Conservation (phyloP, 768 basidiomycete genomes). For the Boletus edulis region DNA sequence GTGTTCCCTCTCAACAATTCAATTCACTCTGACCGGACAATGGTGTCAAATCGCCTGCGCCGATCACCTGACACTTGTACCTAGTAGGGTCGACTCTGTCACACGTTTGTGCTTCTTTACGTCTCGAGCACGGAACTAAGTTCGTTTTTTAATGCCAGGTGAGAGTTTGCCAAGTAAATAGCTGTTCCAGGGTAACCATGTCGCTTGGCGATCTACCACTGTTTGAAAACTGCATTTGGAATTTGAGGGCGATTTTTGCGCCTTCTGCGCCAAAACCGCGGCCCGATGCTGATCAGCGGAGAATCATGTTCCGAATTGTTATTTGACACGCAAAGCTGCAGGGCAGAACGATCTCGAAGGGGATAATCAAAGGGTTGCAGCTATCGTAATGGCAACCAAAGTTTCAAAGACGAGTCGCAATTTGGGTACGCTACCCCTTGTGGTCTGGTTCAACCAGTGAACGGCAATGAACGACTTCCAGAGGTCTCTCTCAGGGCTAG, state of each 20-base stretch:
- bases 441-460: background rate
- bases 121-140: background rate
- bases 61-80: background rate
- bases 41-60: background rate
- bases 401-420: conserved; percentile 8
- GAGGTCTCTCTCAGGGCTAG: no score
- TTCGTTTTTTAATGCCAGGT: background rate
- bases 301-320: background rate
- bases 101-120: background rate
- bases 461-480: background rate
- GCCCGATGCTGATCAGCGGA: background rate
- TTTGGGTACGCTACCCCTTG: background rate
- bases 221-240: no score
- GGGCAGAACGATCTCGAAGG: background rate
- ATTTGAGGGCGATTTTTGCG: background rate
- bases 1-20: background rate
- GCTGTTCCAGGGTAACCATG: background rate
- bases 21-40: background rate
- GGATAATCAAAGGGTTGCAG: background rate
- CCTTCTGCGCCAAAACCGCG: background rate
- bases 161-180: background rate
- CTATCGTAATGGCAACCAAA: conserved; percentile 10
- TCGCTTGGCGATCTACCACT: background rate
- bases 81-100: background rate
- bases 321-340: background rate